phyloP scores from a whole-genome alignment of 495 filamentous ascomycete species.

The Aspergillus avenaceus region DNA sequence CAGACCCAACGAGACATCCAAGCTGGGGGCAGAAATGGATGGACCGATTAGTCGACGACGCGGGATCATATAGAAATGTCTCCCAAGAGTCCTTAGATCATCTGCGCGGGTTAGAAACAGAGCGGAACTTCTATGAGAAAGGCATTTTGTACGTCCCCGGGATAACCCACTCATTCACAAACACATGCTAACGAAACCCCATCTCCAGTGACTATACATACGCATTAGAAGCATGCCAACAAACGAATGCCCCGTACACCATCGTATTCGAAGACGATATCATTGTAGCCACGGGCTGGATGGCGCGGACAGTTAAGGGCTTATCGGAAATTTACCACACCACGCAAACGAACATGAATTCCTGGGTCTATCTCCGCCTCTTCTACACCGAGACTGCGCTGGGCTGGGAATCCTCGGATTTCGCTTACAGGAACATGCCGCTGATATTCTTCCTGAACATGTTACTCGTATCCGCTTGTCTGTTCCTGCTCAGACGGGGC shows the following conservation, averaged over 20 bases:
- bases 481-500: slow-evolving; percentile 9
- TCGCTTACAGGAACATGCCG: slow-evolving; percentile 35
- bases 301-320: slow-evolving; percentile 34
- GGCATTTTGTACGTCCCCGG: slow-evolving; percentile 19
- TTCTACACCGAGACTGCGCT: slow-evolving; percentile 45
- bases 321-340: slow-evolving; percentile 26
- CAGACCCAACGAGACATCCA: slow-evolving; percentile 41
- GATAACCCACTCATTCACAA: neutral
- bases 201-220: slow-evolving; percentile 39
- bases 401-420: slow-evolving; percentile 33
- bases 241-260: slow-evolving; percentile 37
- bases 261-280: slow-evolving; percentile 47
- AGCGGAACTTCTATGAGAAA: slow-evolving; percentile 22
- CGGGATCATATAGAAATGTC: slow-evolving; percentile 17
- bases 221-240: slow-evolving; percentile 32
- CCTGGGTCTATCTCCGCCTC: slow-evolving; percentile 47
- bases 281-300: slow-evolving; percentile 44
- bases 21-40: slow-evolving; percentile 50
- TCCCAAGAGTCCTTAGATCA: slow-evolving; percentile 9
- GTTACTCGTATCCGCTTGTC: slow-evolving; percentile 10
- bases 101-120: slow-evolving; percentile 18
- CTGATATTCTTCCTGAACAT: slow-evolving; percentile 26
- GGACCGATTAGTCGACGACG: slow-evolving; percentile 27
- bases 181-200: neutral
- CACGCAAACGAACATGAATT: neutral